Conservation (phyloP, 331 rosid genomes). For the Quercus phellos region DNA sequence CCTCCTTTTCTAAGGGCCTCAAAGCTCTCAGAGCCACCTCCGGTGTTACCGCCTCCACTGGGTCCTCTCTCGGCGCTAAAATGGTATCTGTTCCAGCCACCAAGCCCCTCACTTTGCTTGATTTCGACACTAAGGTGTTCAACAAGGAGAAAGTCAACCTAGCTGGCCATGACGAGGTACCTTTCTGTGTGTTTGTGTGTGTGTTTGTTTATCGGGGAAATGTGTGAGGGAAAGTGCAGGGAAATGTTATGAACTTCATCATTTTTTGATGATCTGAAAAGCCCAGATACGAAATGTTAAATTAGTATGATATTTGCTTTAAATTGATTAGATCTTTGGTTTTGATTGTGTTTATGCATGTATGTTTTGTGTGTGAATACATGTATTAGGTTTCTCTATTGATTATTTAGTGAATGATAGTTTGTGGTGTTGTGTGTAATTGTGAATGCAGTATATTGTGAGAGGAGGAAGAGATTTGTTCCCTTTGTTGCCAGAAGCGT, state of each 20-base stretch:
- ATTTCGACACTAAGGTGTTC: slow-evolving; percentile 75
- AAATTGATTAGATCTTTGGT: too few relatives aligned
- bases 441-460: slow-evolving; percentile 61
- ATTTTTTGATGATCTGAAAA: neutral
- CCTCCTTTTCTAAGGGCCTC: slow-evolving; percentile 21
- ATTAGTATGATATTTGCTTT: too few relatives aligned
- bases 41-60: neutral
- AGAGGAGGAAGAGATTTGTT: slow-evolving; percentile 92
- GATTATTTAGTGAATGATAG: neutral
- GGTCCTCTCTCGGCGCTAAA: slow-evolving; percentile 53
- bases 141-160: slow-evolving; percentile 80
- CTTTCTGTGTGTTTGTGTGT: neutral
- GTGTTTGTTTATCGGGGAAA: neutral
- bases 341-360: neutral
- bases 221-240: neutral
- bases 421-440: neutral
- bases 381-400: neutral
- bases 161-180: slow-evolving; percentile 87
- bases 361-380: neutral
- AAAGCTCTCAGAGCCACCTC: slow-evolving; percentile 20
- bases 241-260: neutral
- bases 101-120: slow-evolving; percentile 35
- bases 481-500: slow-evolving; percentile 74
- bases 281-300: too few relatives aligned
- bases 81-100: slow-evolving; percentile 61